A percentile compares a stretch with the other conserved stretches of the same genome.
phyloP scores from a whole-genome alignment of 1,139 yeast species.

The Suhomyces taliae region DNA sequence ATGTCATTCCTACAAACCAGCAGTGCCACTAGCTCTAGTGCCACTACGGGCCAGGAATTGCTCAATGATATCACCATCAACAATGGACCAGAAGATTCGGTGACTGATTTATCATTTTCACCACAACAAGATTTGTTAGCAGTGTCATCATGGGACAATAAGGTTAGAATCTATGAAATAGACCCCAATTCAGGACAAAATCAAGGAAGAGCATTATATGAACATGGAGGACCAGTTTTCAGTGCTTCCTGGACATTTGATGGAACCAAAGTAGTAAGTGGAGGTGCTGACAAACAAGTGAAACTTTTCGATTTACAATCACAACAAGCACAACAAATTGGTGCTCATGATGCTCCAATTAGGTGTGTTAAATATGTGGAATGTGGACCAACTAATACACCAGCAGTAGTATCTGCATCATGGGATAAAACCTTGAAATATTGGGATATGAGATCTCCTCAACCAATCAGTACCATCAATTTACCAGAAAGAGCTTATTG shows the following conservation, averaged over 20 bases:
- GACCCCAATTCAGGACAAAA: conserved; percentile 63
- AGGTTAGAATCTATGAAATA: conserved; percentile 89
- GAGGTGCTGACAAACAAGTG: conserved; percentile 92
- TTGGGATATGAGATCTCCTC: conserved; percentile 90
- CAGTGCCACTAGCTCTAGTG: conserved; percentile 15
- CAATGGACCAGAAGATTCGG: conserved; percentile 89
- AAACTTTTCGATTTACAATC: conserved; percentile 78
- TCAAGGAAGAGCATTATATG: conserved; percentile 87
- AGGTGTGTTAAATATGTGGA: conserved; percentile 72
- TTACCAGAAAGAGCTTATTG: conserved; percentile 90
- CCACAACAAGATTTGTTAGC: conserved; percentile 84
- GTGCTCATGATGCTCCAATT: conserved; percentile 84
- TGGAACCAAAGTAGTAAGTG: conserved; percentile 85
- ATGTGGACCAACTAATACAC: conserved; percentile 79
- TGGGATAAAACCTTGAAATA: conserved; percentile 96
- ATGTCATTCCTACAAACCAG: conserved; percentile 33
- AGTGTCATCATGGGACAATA: conserved; percentile 93
- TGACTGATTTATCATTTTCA: conserved; percentile 86
- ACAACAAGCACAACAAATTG: conserved; percentile 83
- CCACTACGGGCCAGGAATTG: conserved; percentile 67
- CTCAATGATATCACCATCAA: conserved; percentile 74
- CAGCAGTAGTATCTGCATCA: conserved; percentile 86
- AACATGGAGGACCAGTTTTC: conserved; percentile 87
- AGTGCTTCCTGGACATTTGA: conserved; percentile 81
- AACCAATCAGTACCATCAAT: conserved; percentile 76